Conservation (phyloP, 805 yeast species). For the Saccharomycopsis fodiens region DNA sequence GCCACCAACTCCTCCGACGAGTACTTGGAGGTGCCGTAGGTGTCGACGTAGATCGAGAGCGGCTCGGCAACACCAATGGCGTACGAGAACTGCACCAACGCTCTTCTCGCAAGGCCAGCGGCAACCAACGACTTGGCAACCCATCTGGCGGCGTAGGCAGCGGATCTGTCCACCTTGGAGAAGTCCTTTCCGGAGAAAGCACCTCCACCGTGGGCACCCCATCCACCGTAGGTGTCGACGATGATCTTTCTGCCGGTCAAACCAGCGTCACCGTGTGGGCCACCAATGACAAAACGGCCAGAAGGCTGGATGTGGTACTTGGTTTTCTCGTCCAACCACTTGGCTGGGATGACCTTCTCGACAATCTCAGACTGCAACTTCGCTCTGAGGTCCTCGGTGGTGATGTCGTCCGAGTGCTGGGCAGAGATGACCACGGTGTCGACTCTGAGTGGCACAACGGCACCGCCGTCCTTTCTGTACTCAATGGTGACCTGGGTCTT, state of each 20-base stretch:
- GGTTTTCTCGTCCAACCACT: constrained; percentile 90
- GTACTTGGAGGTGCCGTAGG: constrained; percentile 95
- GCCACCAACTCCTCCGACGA: constrained; percentile 84
- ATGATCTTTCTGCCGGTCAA: constrained; percentile 98
- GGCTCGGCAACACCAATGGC: constrained; percentile 99
- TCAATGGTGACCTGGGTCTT: constrained; percentile 99
- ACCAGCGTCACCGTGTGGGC: constrained; percentile 99
- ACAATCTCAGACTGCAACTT: constrained; percentile 74
- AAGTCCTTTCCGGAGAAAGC: constrained; percentile 99
- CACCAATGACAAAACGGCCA: constrained; percentile 99
- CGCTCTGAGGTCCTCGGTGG: constrained; percentile 85
- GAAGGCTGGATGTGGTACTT: constrained; percentile 98
- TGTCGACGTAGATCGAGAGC: constrained; percentile 92
- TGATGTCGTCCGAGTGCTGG: constrained; percentile 94
- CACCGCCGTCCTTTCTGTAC: constrained; percentile 90
- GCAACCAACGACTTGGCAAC: constrained; percentile 96
- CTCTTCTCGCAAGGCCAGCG: constrained; percentile 95
- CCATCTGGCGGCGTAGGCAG: constrained; percentile 99
- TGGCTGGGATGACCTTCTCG: constrained; percentile 86
- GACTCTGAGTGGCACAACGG: constrained; percentile 91
- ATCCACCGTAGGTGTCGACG: constrained; percentile 99
- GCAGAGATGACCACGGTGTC: constrained; percentile 97
- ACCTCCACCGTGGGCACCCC: constrained; percentile 99
- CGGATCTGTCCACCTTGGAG: constrained; percentile 99
- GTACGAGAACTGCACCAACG: constrained; percentile 95